Base-by-base conservation (phyloP, 805 yeast species). In the Wickerhamomyces chambardii region DNA sequence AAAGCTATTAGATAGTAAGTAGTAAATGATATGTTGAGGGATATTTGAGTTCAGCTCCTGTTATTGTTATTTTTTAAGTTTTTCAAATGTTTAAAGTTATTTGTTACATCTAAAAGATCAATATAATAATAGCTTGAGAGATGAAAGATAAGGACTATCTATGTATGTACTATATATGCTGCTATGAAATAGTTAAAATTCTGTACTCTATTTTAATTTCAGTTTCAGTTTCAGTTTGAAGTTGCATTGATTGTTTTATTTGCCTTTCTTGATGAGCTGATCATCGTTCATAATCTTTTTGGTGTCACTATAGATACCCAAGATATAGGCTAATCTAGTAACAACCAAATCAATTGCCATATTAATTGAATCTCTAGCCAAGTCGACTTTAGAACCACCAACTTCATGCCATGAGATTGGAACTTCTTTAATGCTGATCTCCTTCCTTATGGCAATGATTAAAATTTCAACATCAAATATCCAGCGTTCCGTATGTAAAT, bases 361-460 rank as follows among this genome's bases (percentile, higher is more conserved):
- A 39, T 72, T 76, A 40, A 92, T 75, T 37, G 90, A 78, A 58
- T 90, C 98, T 44, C 83, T 70, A 8, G 97, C 96, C 39, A 92
- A 67, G 50, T 81, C 96, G 58, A 92, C 82, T 59, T 92, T 92
- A 30, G 95, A 84, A 0, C 98, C 98, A 47, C 74, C 94, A 31
- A 92, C 92, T 59, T 92, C 98, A 58, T 87, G 95, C 98, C 98
- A 92, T 40, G 82, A 82, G 28, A 92, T 85, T 9, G 96, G 77
- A 15, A 89, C 73, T 61, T 92, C 98, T 34, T 59, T 63, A 32
- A 89, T 68, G 4, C 71, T 68, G 28, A 90, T 77, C 0, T 59
- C 47, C 54, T 85, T 85, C 42, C 84, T 66, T 45, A 75, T 73
- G 1, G 89, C 96, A 39, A 92, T 63, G 36, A 92, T 73, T 45